Evolutionary conservation across 306 rosid genomes (phyloP).

Genomic region (Sphenostylis stenocarpa): DNA sequence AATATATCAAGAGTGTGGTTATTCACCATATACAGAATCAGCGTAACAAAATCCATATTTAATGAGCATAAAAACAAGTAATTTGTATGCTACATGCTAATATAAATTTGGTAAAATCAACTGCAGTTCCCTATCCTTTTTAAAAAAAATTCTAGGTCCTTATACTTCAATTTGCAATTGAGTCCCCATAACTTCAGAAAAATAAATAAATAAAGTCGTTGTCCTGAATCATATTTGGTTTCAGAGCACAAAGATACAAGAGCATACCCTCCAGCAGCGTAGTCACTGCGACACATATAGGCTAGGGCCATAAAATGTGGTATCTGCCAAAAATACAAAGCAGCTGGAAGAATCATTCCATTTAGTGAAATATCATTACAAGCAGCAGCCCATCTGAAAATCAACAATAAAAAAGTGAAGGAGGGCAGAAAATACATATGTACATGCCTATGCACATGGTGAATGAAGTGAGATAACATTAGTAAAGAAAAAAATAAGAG

Average conservation of each 20-base stretch:
- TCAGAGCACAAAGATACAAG: background rate
- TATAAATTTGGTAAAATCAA: slow-evolving; percentile 1
- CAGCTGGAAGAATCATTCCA: slow-evolving; percentile 88
- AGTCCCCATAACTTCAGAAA: background rate
- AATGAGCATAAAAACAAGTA: background rate
- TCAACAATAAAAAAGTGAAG: slow-evolving; percentile 17
- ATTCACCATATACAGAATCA: slow-evolving; percentile 20
- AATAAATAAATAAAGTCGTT: background rate
- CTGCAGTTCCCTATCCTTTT: background rate
- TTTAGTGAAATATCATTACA: slow-evolving; percentile 77
- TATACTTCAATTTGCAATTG: background rate
- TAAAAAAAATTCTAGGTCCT: background rate
- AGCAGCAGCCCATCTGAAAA: slow-evolving; percentile 91
- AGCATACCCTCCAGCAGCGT: slow-evolving; percentile 96
- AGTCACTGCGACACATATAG: slow-evolving; percentile 83
- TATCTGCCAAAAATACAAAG: slow-evolving; percentile 96
- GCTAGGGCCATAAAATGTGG: slow-evolving; percentile 99
- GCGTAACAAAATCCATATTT: background rate
- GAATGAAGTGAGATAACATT: background rate
- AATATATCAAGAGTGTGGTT: background rate
- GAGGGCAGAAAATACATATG: background rate
- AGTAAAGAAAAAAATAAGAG: background rate
- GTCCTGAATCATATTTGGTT: background rate
- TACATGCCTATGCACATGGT: background rate
- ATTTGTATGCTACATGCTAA: background rate